Conservation (phyloP, 75 land plant species). For the Selaginella tamariscina region DNA sequence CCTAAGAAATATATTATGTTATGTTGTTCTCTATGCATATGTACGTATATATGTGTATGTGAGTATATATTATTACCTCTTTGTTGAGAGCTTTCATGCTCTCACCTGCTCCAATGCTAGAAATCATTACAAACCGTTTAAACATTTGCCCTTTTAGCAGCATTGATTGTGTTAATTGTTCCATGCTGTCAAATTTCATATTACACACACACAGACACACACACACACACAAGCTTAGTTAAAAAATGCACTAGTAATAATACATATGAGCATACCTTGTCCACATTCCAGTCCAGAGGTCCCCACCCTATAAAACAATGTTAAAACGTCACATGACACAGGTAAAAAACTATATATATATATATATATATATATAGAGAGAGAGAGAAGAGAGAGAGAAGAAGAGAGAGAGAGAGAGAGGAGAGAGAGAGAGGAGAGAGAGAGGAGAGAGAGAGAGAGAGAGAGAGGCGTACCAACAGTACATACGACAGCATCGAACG, state of each 20-base stretch:
- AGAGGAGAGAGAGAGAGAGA: background rate
- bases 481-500: constrained; percentile 45
- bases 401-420: too few species aligned
- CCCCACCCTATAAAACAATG: background rate
- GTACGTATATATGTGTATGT: too few species aligned
- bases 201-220: too few species aligned
- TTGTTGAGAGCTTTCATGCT: constrained; percentile 37
- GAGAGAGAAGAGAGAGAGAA: too few species aligned
- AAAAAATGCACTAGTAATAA: too few species aligned
- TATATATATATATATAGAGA: too few species aligned
- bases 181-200: constrained; percentile 27
- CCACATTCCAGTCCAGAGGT: background rate
- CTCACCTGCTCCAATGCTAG: constrained; percentile 40
- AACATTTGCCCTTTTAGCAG: constrained; percentile 38
- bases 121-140: constrained; percentile 40
- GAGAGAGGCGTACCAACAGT: constrained; percentile 31
- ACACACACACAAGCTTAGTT: background rate
- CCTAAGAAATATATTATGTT: constrained; percentile 15
- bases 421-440: background rate
- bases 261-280: background rate
- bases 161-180: constrained; percentile 38
- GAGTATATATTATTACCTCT: constrained; percentile 16
- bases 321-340: too few species aligned
- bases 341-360: too few species aligned
- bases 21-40: background rate